Percentiles rank a stretch among this genome's conserved stretches.
phyloP scores from a whole-genome alignment of 2,329 filamentous ascomycete genomes.

The Hypoxylon sp. region DNA sequence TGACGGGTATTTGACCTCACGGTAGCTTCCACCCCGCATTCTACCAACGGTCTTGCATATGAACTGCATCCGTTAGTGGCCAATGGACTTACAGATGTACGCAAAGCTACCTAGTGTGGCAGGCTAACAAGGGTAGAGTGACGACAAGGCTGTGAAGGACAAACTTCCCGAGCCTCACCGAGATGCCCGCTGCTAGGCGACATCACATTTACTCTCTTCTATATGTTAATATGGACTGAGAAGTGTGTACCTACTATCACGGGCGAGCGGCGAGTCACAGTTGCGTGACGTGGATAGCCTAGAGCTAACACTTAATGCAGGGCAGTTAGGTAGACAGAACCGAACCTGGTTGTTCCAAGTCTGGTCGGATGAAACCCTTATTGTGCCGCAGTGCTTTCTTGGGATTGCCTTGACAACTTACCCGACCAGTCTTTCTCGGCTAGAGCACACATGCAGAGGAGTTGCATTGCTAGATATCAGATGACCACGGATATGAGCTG shows the following conservation, averaged over 20 bases:
- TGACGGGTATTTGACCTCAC: constrained; percentile 43
- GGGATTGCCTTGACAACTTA: constrained; percentile 31
- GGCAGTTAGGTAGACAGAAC: constrained; percentile 14
- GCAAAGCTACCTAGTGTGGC: constrained; percentile 24
- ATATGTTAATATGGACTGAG: constrained; percentile 1
- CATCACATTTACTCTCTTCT: constrained; percentile 13
- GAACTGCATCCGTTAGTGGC: constrained; percentile 40
- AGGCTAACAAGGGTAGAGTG: constrained; percentile 35
- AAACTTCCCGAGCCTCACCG: constrained; percentile 52
- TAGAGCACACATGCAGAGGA: constrained; percentile 33
- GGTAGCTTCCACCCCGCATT: constrained; percentile 50
- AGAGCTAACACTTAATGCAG: constrained; percentile 16
- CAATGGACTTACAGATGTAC: constrained; percentile 32
- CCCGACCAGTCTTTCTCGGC: constrained; percentile 28
- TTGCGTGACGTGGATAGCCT: constrained; percentile 30
- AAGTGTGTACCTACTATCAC: constrained; percentile 11
- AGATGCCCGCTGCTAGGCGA: constrained; percentile 38
- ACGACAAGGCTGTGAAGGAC: constrained; percentile 41
- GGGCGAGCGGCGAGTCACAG: constrained; percentile 1
- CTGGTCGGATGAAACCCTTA: constrained; percentile 32
- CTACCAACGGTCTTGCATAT: constrained; percentile 37
- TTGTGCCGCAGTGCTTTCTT: constrained; percentile 14
- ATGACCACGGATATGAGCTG: constrained; percentile 46
- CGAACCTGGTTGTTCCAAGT: constrained; percentile 29
- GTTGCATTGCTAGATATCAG: constrained; percentile 48